Conservation (phyloP, 2,329 filamentous ascomycete genomes). For the Cercospora brassicicola region DNA sequence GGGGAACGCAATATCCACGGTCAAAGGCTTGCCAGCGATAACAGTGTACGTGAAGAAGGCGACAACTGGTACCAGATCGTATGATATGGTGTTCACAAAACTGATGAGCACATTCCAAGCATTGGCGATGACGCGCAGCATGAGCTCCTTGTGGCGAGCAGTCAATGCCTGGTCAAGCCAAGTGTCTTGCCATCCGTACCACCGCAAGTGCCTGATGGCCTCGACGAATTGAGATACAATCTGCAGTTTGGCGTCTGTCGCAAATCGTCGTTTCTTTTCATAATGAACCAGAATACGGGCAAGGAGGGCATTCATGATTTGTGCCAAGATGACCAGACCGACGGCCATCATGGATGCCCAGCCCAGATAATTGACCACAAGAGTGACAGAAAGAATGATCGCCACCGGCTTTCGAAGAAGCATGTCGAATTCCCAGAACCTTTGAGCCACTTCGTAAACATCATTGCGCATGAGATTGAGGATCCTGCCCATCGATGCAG, state of each 20-base stretch:
- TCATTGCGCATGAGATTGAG: constrained; percentile 81
- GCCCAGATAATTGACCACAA: constrained; percentile 78
- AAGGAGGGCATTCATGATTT: constrained; percentile 67
- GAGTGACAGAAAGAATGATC: constrained; percentile 68
- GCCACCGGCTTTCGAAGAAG: constrained; percentile 75
- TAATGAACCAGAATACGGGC: constrained; percentile 66
- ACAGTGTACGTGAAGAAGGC: constrained; percentile 81
- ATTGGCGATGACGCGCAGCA: constrained; percentile 63
- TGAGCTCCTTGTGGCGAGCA: constrained; percentile 66
- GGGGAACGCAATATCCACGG: constrained; percentile 82
- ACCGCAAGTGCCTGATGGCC: constrained; percentile 74
- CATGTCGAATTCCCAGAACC: constrained; percentile 82
- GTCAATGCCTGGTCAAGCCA: constrained; percentile 71
- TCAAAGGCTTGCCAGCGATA: constrained; percentile 65
- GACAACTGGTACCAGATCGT: constrained; percentile 73
- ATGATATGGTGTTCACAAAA: constrained; percentile 69
- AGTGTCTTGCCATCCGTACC: constrained; percentile 78
- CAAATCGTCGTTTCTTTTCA: constrained; percentile 68
- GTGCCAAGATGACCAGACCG: constrained; percentile 60
- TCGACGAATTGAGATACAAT: constrained; percentile 84
- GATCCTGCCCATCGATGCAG: constrained; percentile 85
- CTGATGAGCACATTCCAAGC: constrained; percentile 64
- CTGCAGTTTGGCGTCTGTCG: constrained; percentile 77
- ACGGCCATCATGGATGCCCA: constrained; percentile 74
- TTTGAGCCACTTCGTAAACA: constrained; percentile 76